Conservation (phyloP, 805 yeast genomes). For the Wickerhamiella azymoides region DNA sequence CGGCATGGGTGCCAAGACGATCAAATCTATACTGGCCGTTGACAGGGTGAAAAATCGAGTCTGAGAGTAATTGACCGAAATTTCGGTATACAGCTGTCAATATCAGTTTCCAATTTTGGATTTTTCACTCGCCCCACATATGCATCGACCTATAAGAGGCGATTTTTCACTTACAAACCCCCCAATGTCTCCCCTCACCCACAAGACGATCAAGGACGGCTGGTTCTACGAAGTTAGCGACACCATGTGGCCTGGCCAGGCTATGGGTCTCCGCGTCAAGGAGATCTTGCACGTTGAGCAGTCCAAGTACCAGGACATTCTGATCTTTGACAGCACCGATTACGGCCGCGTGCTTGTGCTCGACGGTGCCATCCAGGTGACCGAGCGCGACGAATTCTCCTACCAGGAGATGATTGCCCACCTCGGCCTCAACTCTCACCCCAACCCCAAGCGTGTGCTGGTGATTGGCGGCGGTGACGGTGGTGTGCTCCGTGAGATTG, state of each 20-base stretch:
- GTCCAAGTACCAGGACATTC: conserved; percentile 84
- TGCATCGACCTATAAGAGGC: neutral
- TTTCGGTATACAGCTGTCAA: too few species aligned
- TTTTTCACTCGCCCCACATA: neutral
- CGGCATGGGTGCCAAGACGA: too few species aligned
- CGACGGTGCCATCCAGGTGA: conserved; percentile 89
- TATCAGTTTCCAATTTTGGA: neutral
- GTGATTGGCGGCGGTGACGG: conserved; percentile 99
- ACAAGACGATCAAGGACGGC: conserved; percentile 41
- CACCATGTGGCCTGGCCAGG: conserved; percentile 99
- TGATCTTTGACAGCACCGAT: conserved; percentile 82
- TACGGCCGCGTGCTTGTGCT: conserved; percentile 92
- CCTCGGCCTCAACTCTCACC: conserved; percentile 82
- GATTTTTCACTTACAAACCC: neutral
- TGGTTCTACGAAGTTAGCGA: conserved; percentile 95
- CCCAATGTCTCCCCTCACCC: conserved; percentile 12
- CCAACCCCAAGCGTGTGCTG: conserved; percentile 82
- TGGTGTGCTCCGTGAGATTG: conserved; percentile 89
- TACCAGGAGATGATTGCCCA: conserved; percentile 98
- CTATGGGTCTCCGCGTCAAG: conserved; percentile 81
- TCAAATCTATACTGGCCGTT: too few species aligned
- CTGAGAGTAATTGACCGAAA: too few species aligned
- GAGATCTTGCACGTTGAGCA: conserved; percentile 72
- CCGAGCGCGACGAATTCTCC: conserved; percentile 94
- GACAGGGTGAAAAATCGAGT: too few species aligned